phyloP scores from a whole-genome alignment of 192 early-diverging fungal species.

The Piromyces sp. region DNA sequence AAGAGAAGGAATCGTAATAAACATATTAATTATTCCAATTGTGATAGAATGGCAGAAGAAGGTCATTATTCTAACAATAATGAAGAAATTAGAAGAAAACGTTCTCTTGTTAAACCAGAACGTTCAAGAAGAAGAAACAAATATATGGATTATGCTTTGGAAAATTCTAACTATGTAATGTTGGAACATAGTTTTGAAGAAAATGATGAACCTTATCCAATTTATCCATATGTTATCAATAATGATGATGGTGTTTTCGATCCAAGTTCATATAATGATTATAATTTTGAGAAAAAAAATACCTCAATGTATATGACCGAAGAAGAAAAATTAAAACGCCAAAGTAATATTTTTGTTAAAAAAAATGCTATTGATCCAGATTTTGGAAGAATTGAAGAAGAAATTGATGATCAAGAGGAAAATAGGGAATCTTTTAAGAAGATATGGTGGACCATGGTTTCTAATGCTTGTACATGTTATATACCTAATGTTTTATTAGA shows the following conservation, averaged over 20 bases:
- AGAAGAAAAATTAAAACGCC: background rate
- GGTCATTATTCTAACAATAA: background rate
- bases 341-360: background rate
- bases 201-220: background rate
- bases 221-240: background rate
- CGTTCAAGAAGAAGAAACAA: constrained; percentile 21
- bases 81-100: constrained; percentile 18
- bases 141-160: background rate
- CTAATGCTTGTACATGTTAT: background rate
- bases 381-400: background rate
- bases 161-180: background rate
- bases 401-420: background rate
- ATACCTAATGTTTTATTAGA: background rate
- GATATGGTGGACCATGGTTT: background rate
- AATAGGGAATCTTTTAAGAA: background rate
- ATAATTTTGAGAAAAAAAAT: background rate
- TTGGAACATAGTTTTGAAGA: background rate
- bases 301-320: background rate
- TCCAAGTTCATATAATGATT: background rate
- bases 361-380: background rate
- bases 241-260: background rate
- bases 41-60: background rate
- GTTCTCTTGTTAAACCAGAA: constrained; percentile 53
- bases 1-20: background rate
- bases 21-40: background rate